Percentiles rank a stretch among this genome's conserved stretches.
These are phyloP conservation scores for Sclerotinia minor DNA, from an alignment of 2,329 filamentous ascomycete species.

Conservation along the genomic window DNA sequence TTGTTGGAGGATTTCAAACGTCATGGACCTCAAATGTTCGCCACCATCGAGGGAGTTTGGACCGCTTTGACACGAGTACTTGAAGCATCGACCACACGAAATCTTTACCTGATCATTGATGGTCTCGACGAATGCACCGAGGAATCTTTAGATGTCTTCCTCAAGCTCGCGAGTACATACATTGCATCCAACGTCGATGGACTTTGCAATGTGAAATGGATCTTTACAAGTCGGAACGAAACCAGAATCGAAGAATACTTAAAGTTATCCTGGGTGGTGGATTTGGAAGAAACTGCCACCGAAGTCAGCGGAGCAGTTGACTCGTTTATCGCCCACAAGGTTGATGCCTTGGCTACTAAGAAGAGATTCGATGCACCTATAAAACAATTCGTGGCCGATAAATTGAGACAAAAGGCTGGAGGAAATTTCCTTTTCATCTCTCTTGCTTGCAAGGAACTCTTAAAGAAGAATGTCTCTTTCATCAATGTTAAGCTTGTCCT, in stretches of 20 bases:
- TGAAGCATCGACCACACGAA: constrained; percentile 21
- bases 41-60: constrained; percentile 24
- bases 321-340: constrained; percentile 20
- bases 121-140: constrained; percentile 25
- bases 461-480: constrained; percentile 20
- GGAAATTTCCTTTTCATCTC: constrained; percentile 23
- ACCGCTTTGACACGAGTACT: constrained; percentile 19
- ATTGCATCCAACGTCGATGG: constrained; percentile 18
- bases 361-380: constrained; percentile 24
- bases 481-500: constrained; percentile 24
- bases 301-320: constrained; percentile 14
- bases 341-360: constrained; percentile 12
- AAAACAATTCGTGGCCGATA: constrained; percentile 21
- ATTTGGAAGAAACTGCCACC: constrained; percentile 17
- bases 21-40: constrained; percentile 22
- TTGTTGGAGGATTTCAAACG: constrained; percentile 23
- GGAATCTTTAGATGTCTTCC: constrained; percentile 20
- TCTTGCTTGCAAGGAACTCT: constrained; percentile 24
- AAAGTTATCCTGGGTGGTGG: constrained; percentile 18
- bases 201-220: constrained; percentile 26
- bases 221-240: constrained; percentile 25
- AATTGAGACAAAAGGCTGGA: constrained; percentile 17
- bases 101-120: constrained; percentile 25
- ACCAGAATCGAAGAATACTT: constrained; percentile 23
- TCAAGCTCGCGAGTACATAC: constrained; percentile 19